Conservation (phyloP, 352 stramenopile genomes). For the Globisporangium cederbergense region DNA sequence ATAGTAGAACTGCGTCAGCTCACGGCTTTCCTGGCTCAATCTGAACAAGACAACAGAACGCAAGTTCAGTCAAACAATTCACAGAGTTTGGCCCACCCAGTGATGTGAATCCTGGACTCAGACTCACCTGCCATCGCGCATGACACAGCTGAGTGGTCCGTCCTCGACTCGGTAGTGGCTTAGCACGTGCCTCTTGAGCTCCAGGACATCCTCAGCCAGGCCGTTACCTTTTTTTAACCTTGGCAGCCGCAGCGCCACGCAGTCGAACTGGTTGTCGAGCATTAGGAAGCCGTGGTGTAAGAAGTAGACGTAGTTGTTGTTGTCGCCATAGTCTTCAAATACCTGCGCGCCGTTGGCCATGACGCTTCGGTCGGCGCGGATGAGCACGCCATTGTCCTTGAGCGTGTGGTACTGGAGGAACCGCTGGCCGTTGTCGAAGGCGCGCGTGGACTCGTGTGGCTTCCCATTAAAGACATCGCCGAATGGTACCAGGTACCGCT, state of each 20-base stretch:
- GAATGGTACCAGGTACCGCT: slow-evolving; percentile 81
- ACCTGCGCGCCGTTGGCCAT: slow-evolving; percentile 42
- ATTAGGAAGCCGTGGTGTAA: slow-evolving; percentile 92
- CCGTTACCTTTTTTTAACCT: slow-evolving; percentile 6
- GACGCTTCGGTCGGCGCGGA: slow-evolving; percentile 64
- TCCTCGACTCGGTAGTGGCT: slow-evolving; percentile 32
- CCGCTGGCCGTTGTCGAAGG: slow-evolving; percentile 37
- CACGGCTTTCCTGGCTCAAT: slow-evolving; percentile 14
- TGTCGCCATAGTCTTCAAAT: slow-evolving; percentile 96
- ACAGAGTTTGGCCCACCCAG: neutral
- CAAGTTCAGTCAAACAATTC: neutral
- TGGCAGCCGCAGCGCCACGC: slow-evolving; percentile 46
- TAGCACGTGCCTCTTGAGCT: slow-evolving; percentile 27
- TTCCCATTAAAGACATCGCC: slow-evolving; percentile 87
- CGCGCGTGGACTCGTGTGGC: slow-evolving; percentile 24
- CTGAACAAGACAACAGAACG: slow-evolving; percentile 2
- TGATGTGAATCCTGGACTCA: neutral
- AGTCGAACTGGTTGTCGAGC: slow-evolving; percentile 87
- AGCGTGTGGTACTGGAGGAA: slow-evolving; percentile 67
- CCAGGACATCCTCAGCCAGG: slow-evolving; percentile 6
- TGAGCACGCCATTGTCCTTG: slow-evolving; percentile 32
- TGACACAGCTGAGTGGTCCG: slow-evolving; percentile 26
- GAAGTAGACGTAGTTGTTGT: slow-evolving; percentile 87
- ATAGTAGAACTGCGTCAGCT: slow-evolving; percentile 32
- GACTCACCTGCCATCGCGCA: slow-evolving; percentile 27